Conservation (phyloP, 148 eudicot genomes). For the Rhododendron henanense region DNA sequence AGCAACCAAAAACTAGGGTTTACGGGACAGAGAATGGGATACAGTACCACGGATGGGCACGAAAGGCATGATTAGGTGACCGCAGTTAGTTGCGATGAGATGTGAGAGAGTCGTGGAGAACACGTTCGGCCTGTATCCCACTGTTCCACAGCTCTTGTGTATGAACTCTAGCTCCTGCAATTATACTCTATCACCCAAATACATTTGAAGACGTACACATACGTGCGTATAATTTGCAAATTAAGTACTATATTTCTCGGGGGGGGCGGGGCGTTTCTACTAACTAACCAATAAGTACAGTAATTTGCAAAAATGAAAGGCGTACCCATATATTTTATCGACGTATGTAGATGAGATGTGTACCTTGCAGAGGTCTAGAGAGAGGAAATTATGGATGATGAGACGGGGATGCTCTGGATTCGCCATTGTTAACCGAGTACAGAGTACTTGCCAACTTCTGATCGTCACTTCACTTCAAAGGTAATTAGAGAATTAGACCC, state of each 20-base stretch:
- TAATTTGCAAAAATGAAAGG: background rate
- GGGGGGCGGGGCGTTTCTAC: too few species aligned
- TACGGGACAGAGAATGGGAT: background rate
- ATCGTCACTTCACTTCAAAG: background rate
- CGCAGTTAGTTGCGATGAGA: slow-evolving; percentile 79
- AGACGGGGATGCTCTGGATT: slow-evolving; percentile 47
- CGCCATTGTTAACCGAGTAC: slow-evolving; percentile 10
- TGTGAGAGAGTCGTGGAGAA: slow-evolving; percentile 96
- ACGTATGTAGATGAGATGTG: background rate
- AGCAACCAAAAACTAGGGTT: slow-evolving; percentile 6
- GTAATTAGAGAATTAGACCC: background rate
- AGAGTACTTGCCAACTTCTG: background rate
- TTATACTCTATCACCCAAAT: background rate
- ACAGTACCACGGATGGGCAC: slow-evolving; percentile 64
- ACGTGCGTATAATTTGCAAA: background rate
- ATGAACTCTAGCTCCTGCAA: slow-evolving; percentile 82
- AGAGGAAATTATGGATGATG: slow-evolving; percentile 45
- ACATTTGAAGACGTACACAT: background rate
- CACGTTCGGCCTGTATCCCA: slow-evolving; percentile 89
- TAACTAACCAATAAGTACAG: too few species aligned
- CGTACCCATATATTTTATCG: background rate
- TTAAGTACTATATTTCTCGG: too few species aligned
- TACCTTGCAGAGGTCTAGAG: slow-evolving; percentile 55
- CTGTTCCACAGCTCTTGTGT: slow-evolving; percentile 81
- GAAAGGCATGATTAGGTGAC: slow-evolving; percentile 80